Base-by-base conservation (phyloP, 176 grass and related monocot genomes). In the Phyllostachys edulis region DNA sequence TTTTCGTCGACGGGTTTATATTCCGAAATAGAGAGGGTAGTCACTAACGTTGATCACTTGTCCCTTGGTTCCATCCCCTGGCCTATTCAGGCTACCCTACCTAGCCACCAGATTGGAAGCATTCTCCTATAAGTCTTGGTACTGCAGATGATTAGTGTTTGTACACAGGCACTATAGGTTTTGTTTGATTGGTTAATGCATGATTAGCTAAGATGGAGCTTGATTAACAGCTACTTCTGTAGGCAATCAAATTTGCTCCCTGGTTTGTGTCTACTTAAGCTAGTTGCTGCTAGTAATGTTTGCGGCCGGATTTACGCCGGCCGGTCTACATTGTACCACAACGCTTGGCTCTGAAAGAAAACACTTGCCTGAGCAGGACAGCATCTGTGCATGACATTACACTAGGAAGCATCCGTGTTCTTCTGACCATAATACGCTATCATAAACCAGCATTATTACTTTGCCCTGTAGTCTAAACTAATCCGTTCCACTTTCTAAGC, bases 391-490 rank as follows among this genome's bases (percentile, higher is more conserved):
- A 32, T 59, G 80, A 61, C 37, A 32, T 14, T 57, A 49, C 80
- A 12, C 34, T 2, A 6, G 32, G 71, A 55, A 40, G 61, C 63
- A 79, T 64, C 45, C 23, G 60, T 55, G 85, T 44, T 46, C 69
- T 74, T 56, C 46, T 32, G 39, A 45, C 77, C 60, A 87, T 67
- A 38, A 66, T 74, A 8, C 56, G 11, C 29, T 60, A 71, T 63
- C 55, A 88, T 72, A 64, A 78, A 16, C 54, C 29, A 29, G 9
- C 57, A 74, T 78, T 78, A 47, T 47, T 14, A 39, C 11, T 78
- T 78, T 78, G 3, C 39, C 24, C 6, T 24, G 11, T 34, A 5
- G 21, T 32, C 52, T 76, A 41, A 77, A 16, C 42, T 47, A 49
- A 72, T 7, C 9, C 2, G 6, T 38, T 36, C 20, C 27, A 32